Evolutionary conservation across 1,284 basidiomycete genomes (phyloP).

Genomic region (Rhodotorula glutinis): DNA sequence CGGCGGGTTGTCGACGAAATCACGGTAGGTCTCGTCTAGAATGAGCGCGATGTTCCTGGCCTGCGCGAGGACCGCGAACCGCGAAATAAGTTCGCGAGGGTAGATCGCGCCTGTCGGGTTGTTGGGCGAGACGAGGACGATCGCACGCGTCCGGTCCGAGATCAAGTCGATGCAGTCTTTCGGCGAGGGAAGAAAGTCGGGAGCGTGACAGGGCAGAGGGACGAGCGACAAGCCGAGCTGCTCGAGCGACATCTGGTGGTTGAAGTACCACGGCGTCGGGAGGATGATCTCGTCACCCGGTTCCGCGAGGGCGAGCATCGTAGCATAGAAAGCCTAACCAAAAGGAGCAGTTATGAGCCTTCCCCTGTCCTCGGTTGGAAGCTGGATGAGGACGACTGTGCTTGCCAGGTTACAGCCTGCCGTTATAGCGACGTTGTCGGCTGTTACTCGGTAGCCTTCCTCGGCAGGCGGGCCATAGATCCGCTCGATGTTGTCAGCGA

Average conservation of each 20-base stretch:
- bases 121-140: constrained; percentile 71
- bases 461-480: constrained; percentile 56
- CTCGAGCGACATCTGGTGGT: constrained; percentile 30
- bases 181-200: constrained; percentile 61
- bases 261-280: constrained; percentile 62
- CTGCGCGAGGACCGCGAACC: constrained; percentile 64
- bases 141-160: constrained; percentile 62
- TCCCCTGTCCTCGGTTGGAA: background rate
- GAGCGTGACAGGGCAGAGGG: constrained; percentile 58
- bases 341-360: too few species aligned
- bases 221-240: constrained; percentile 55
- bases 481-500: constrained; percentile 64
- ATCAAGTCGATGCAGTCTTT: constrained; percentile 55
- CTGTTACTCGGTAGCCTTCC: background rate
- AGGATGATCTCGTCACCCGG: constrained; percentile 72
- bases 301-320: constrained; percentile 64
- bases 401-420: constrained; percentile 51
- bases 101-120: constrained; percentile 77
- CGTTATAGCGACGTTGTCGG: constrained; percentile 56
- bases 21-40: constrained; percentile 77
- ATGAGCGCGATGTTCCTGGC: constrained; percentile 66
- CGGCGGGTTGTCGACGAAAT: constrained; percentile 57
- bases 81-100: constrained; percentile 58
- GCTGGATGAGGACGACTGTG: constrained; percentile 22
- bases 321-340: constrained; percentile 62